phyloP scores from a whole-genome alignment of 495 filamentous ascomycete species.

The Pseudevernia furfuracea region DNA sequence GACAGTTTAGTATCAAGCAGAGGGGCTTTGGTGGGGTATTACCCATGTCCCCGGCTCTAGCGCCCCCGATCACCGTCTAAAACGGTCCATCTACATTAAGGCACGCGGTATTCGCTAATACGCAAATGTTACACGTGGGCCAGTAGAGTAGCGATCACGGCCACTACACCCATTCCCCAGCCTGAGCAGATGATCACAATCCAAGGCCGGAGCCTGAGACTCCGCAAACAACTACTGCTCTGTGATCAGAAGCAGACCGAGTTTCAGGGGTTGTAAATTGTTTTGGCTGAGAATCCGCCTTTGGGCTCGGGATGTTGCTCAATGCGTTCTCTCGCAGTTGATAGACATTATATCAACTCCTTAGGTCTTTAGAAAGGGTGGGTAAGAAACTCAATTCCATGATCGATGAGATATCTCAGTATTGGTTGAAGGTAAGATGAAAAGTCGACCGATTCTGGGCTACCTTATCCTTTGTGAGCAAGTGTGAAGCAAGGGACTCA shows the following conservation, averaged over 20 bases:
- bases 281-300: constrained; percentile 22
- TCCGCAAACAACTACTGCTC: constrained; percentile 44
- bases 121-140: neutral
- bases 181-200: no score
- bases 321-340: constrained; percentile 26
- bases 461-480: constrained; percentile 1
- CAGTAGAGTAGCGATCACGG: constrained; percentile 2
- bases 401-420: neutral
- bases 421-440: neutral
- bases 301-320: constrained; percentile 26
- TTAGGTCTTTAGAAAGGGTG: neutral
- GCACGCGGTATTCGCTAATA: no score
- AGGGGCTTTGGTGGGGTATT: no score
- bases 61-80: no score
- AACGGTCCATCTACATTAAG: no score
- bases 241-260: constrained; percentile 25
- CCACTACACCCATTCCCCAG: neutral
- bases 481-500: neutral
- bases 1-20: no score
- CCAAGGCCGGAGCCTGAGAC: no score
- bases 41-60: no score
- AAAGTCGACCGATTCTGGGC: neutral
- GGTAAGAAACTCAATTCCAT: neutral
- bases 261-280: constrained; percentile 20
- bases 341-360: constrained; percentile 12